Base-by-base conservation (phyloP, 2,329 filamentous ascomycete genomes). In the Monosporascus sp. region DNA sequence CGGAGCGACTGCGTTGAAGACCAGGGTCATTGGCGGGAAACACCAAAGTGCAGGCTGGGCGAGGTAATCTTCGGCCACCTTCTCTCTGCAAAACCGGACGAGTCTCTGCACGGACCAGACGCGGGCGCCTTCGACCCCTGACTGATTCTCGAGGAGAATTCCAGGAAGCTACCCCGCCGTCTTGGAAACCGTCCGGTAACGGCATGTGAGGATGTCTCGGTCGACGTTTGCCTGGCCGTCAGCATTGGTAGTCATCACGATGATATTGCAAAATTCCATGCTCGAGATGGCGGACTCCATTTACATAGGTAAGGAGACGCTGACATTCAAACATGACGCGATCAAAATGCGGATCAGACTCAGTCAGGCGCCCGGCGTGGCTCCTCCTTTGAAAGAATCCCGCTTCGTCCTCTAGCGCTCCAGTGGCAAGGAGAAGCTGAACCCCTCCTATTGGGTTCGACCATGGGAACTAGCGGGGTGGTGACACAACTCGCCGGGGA, bases 241-340 rank as follows among this genome's bases (percentile, higher is more conserved):
- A 54, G 70, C 73, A 3, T 57, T 81, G 22, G 3, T 81, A 7
- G 62, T 63, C 34, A 60, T 64, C 41, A 81, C 83, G 0, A 76
- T 87, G 60, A 65, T 89, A 14, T 72, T 90, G 53, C 86, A 90
- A 61, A 88, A 85, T 61, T 89, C 90, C 70, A 80, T 89, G 59
- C 82, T 90, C 54, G 73, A 75, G 48, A 67, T 84, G 51, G 79
- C 80, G 39, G 80, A 90, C 55, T 79, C 84, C 0, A 74, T 72
- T 56, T 88, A 88, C 58, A 64, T 76, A 38, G 51, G 70, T 83
- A 56, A 81, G 58, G 73, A 79, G 58, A 81, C 80, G 0, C 64
- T 87, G 36, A 86, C 83, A 0, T 71, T 85, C 60, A 87, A 86
- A 66, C 83, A 83, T 1, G 79, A 84, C 34, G 77, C 81, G 51